Evolutionary conservation across 2,329 filamentous ascomycete species (phyloP), one percentile per base, ranked within the genome.

Genomic region (Nemania sp.): DNA sequence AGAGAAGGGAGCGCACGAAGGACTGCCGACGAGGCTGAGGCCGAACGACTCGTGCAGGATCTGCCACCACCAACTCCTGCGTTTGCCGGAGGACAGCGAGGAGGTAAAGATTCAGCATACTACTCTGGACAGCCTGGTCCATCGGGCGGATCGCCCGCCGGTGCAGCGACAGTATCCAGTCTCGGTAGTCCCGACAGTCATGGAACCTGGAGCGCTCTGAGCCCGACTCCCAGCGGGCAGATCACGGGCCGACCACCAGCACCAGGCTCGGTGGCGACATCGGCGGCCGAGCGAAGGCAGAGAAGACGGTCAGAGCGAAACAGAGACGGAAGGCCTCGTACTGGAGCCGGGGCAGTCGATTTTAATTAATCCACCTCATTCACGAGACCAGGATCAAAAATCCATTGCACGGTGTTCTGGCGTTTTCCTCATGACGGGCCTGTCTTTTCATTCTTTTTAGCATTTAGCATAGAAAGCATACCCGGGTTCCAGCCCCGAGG

Each of bases 101-200:
- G 69, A 9, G 68, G 70, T 2, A 86, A 85, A 62, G 83, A 86
- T 64, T 83, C 81, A 39, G 80, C 81, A 7, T 86, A 86, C 62
- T 86, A 83, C 64, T 83, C 81, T 3, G 80, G 80, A 6, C 71
- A 73, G 54, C 71, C 76, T 2, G 73, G 75, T 2, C 74, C 75
- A 14, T 72, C 75, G n/a, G 75, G 73, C 1, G 59, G 60, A 23
- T 64, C 66, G 6, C 71, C 75, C 1, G 67, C 70, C 14, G 72
- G 72, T 1, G 71, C 70, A 2, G 70, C 69, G 28, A 79, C 79
- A 3, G 70, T 78, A 36, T 80, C 80, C 41, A 80, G 75, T 56
- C 59, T 77, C 12, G 78, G 70, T 36, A 79, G 73, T 57, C 68
- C 69, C 31, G 69, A 64, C 42, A 77, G 74, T 57, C 79, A 81